Percentiles rank a stretch among this genome's conserved stretches.
These are phyloP conservation scores for Hysterangium stoloniferum DNA, from an alignment of 768 basidiomycete species.

Conservation along the genomic window DNA sequence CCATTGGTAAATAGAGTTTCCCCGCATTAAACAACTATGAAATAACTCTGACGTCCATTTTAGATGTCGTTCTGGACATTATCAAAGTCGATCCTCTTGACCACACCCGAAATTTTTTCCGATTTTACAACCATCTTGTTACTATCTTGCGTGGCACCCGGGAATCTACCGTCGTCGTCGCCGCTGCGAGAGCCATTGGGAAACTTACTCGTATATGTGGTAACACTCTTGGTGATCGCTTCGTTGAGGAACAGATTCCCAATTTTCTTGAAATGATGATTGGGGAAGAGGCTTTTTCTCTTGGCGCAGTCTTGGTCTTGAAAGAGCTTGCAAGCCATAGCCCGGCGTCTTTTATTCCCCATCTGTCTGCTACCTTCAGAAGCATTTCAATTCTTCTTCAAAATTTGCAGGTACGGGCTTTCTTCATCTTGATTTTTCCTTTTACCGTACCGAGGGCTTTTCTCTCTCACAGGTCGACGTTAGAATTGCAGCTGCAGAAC, in stretches of 20 bases:
- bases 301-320: conserved; percentile 34
- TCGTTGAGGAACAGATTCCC: conserved; percentile 29
- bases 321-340: conserved; percentile 35
- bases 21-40: neutral
- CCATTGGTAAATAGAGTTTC: conserved; percentile 23
- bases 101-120: conserved; percentile 16
- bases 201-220: conserved; percentile 24
- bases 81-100: conserved; percentile 21
- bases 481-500: conserved; percentile 34
- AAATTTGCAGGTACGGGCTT: conserved; percentile 29
- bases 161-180: conserved; percentile 26
- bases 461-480: conserved; percentile 20
- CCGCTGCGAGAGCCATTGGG: conserved; percentile 27
- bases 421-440: neutral
- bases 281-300: conserved; percentile 33
- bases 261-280: conserved; percentile 22
- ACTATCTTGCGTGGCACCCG: conserved; percentile 28
- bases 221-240: conserved; percentile 23
- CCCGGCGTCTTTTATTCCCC: conserved; percentile 31
- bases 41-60: neutral
- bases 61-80: conserved; percentile 23
- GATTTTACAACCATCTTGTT: conserved; percentile 27
- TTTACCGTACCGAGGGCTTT: conserved; percentile 19
- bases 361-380: conserved; percentile 30
- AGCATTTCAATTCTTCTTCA: conserved; percentile 37